phyloP scores from a whole-genome alignment of 768 basidiomycete genomes.

The Tulasnella sp. region DNA sequence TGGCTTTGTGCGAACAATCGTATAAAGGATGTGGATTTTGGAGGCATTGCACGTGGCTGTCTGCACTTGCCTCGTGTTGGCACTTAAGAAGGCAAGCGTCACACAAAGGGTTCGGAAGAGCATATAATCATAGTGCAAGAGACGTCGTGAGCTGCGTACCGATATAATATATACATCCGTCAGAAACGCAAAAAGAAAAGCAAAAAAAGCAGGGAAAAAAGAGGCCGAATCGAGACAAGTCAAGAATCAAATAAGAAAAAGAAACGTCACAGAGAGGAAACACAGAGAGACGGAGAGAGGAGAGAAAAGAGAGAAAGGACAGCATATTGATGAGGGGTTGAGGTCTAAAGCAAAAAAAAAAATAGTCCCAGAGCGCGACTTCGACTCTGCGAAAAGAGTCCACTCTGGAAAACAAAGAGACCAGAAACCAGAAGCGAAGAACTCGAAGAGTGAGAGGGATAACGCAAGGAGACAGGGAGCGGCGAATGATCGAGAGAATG shows the following conservation, averaged over 20 bases:
- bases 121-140: slow-evolving; percentile 1
- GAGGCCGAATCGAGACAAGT: background rate
- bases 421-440: too few relatives aligned
- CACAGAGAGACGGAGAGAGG: background rate
- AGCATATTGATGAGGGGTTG: background rate
- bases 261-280: background rate
- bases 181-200: background rate
- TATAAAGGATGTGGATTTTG: too few relatives aligned
- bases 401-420: background rate
- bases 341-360: background rate
- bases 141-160: background rate
- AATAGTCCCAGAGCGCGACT: background rate
- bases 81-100: too few relatives aligned
- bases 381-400: background rate
- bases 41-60: too few relatives aligned
- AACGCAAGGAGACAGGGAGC: background rate
- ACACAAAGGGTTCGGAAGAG: background rate
- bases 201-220: background rate
- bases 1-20: too few relatives aligned
- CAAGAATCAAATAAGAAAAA: slow-evolving; percentile 1
- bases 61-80: too few relatives aligned
- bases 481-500: background rate
- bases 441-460: background rate
- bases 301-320: background rate
- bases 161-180: background rate